Base-by-base conservation (phyloP, 75 land plant species). In the Cupressus sempervirens region DNA sequence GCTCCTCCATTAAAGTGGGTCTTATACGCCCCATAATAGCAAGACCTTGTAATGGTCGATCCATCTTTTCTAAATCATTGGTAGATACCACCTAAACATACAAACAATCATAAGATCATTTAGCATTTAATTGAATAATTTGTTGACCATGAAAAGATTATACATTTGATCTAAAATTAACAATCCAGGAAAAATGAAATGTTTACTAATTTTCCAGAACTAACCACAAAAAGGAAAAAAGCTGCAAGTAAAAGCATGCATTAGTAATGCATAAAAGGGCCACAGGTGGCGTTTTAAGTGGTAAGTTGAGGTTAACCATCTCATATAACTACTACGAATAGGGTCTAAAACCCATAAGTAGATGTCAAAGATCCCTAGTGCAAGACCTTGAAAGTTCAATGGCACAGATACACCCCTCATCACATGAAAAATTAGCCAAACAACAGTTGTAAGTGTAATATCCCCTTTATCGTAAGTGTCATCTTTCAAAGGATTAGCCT, bases 1-100 rank as follows among this genome's bases (percentile, higher is more conserved):
- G 87, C 74, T 96, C 98, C 80, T 95, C 94, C 67, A 81, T 85
- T 46, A 96, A 87, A 36, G 90, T 93, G 86, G 92, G 93, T 82
- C 95, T 91, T 85, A 95, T 83, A 82, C 89, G 79, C 68, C 98
- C 97, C 84, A 90, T 91, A 30, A 96, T 84, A 67, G 87, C 85
- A 77, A 96, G 83, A 83, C 92, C 91, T 89, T 87, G 88, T 36
- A 94, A 84, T 85, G 95, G 97, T 77, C 90, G 89, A 36, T 90
- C 90, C 89, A 92, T 92, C 88, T 85, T 90, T 76, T 94, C 92
- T n/a, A 88, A 67, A 58, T 90, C 88, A 73, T 86, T 85, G 82
- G 87, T 87, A 86, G 92, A 81, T 67, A 86, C 88, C 83, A 86
- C 93, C 95, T 95, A 75, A 68, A 68, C n/a, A 68, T 29, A 68